These are phyloP conservation scores for Boletus reticuloceps DNA, from an alignment of 768 basidiomycete genomes.

Conservation along the genomic window DNA sequence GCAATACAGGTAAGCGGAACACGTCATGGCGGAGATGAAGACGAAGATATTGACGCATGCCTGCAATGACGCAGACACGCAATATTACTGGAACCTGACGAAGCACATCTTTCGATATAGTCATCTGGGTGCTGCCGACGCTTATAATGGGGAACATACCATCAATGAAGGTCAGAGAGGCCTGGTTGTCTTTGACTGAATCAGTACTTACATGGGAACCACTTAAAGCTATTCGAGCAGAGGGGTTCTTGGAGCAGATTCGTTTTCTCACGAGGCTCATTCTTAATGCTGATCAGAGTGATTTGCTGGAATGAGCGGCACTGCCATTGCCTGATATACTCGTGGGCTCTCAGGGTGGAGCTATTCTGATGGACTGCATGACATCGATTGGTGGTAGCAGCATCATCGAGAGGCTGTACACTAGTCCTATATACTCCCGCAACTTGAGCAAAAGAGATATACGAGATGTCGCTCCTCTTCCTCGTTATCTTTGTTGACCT, in stretches of 20 bases:
- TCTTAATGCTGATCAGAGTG: slow-evolving; percentile 31
- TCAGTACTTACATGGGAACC: background rate
- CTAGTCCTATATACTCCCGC: too few species aligned
- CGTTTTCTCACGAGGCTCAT: slow-evolving; percentile 33
- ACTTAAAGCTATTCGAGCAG: slow-evolving; percentile 27
- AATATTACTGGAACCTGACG: slow-evolving; percentile 45
- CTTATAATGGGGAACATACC: slow-evolving; percentile 36
- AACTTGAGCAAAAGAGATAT: too few species aligned
- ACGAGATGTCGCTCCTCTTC: too few species aligned
- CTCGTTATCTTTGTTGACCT: too few species aligned
- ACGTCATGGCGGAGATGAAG: slow-evolving; percentile 22
- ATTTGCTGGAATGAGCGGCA: slow-evolving; percentile 14
- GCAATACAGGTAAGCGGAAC: slow-evolving; percentile 21
- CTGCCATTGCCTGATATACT: background rate
- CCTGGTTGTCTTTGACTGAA: too few species aligned
- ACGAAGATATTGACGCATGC: slow-evolving; percentile 17
- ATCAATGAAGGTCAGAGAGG: slow-evolving; percentile 24
- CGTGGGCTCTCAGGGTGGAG: too few species aligned
- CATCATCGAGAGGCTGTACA: too few species aligned
- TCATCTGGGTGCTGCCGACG: slow-evolving; percentile 27
- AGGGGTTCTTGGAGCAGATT: slow-evolving; percentile 30
- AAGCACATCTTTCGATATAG: slow-evolving; percentile 47
- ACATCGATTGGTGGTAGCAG: too few species aligned
- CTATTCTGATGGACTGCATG: too few species aligned
- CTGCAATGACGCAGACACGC: slow-evolving; percentile 35